phyloP scores from a whole-genome alignment of 2,329 filamentous ascomycete genomes.

The Aspergillus tamarii region DNA sequence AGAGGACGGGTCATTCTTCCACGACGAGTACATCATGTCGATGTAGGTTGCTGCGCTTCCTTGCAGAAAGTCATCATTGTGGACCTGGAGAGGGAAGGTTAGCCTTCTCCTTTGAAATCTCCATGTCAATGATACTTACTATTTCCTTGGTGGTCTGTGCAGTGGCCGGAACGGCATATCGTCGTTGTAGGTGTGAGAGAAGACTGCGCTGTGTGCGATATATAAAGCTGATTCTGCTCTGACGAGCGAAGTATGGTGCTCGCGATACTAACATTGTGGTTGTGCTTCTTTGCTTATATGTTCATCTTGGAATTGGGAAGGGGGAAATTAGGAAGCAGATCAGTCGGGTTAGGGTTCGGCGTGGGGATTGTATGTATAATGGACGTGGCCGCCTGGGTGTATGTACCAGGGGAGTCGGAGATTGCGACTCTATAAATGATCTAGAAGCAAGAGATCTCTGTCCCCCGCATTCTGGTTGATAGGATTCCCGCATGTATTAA shows the following conservation, averaged over 20 bases:
- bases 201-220: neutral
- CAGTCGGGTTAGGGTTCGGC: no score
- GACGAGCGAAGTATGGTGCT: neutral
- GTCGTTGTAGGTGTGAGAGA: neutral
- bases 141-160: neutral
- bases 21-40: slow-evolving; percentile 98
- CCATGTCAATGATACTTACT: neutral
- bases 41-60: slow-evolving; percentile 98
- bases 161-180: neutral
- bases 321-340: no score
- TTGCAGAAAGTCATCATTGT: slow-evolving; percentile 68
- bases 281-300: neutral
- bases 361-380: no score
- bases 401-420: neutral
- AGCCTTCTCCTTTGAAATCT: neutral
- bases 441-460: neutral
- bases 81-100: neutral
- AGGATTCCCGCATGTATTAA: neutral
- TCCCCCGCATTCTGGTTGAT: neutral
- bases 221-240: neutral
- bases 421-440: neutral
- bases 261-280: neutral
- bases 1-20: slow-evolving; percentile 89
- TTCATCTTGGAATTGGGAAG: no score
- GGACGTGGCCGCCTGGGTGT: no score